phyloP scores from a whole-genome alignment of 2,329 filamentous ascomycete species.

The Drechslerella coelobrocha region DNA sequence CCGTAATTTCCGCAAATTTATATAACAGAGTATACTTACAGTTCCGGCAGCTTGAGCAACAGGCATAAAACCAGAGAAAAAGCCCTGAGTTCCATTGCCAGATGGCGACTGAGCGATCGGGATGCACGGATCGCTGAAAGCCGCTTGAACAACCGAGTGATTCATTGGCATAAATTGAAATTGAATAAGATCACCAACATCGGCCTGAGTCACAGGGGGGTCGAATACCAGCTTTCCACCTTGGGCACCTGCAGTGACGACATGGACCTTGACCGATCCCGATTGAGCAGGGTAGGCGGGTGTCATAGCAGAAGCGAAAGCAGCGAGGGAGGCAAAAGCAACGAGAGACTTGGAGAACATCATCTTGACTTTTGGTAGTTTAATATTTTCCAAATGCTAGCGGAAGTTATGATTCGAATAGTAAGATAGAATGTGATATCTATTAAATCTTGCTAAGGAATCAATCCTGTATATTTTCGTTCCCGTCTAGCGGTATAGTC shows the following conservation, averaged over 20 bases:
- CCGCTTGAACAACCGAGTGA: slow-evolving; percentile 80
- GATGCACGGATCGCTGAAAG: slow-evolving; percentile 73
- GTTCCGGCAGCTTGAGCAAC: slow-evolving; percentile 64
- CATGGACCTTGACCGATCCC: slow-evolving; percentile 54
- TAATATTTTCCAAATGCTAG: slow-evolving; percentile 13
- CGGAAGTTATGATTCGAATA: slow-evolving; percentile 9
- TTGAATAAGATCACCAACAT: slow-evolving; percentile 52
- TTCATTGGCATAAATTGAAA: slow-evolving; percentile 61
- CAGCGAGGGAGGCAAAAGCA: slow-evolving; percentile 53
- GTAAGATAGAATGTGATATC: slow-evolving; percentile 14
- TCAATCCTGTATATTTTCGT: slow-evolving; percentile 46
- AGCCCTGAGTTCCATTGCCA: slow-evolving; percentile 59
- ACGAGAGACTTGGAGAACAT: slow-evolving; percentile 53
- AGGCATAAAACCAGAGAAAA: slow-evolving; percentile 74
- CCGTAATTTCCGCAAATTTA: not conserved
- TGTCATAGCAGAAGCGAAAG: slow-evolving; percentile 54
- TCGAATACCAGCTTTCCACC: slow-evolving; percentile 52
- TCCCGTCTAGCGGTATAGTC: slow-evolving; percentile 50
- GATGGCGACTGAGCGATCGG: slow-evolving; percentile 62
- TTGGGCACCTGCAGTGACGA: slow-evolving; percentile 59
- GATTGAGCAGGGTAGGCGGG: slow-evolving; percentile 53
- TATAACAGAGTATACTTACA: slow-evolving; percentile 62
- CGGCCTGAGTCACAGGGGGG: slow-evolving; percentile 51
- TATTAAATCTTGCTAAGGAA: slow-evolving; percentile 28
- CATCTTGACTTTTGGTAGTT: slow-evolving; percentile 55